phyloP scores from a whole-genome alignment of 1,284 basidiomycete species.

The Sanghuangporus baumii region DNA sequence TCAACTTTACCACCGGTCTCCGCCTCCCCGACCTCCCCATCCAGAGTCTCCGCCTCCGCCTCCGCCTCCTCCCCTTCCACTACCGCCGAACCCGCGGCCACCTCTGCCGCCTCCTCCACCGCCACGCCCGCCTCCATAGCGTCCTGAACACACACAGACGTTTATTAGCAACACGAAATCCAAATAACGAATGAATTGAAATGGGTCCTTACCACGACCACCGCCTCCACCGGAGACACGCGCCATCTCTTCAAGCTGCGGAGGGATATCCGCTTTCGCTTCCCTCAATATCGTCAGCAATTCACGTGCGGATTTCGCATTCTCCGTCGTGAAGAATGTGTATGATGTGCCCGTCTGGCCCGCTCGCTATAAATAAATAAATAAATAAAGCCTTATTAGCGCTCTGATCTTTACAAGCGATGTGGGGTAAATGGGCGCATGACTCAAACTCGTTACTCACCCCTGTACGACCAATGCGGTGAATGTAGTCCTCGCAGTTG shows the following conservation, averaged over 20 bases:
- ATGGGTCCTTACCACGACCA: slow-evolving; percentile 55
- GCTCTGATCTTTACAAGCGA: neutral
- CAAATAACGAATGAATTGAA: neutral
- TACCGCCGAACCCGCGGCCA: slow-evolving; percentile 32
- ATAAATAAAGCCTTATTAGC: neutral
- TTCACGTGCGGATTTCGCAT: slow-evolving; percentile 91
- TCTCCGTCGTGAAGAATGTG: slow-evolving; percentile 96
- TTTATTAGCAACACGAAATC: slow-evolving; percentile 2
- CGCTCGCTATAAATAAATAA: slow-evolving; percentile 53
- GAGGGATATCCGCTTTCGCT: slow-evolving; percentile 84
- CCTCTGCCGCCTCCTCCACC: slow-evolving; percentile 44
- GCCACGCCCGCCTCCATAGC: slow-evolving; percentile 50
- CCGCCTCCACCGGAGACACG: slow-evolving; percentile 78
- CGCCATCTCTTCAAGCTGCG: slow-evolving; percentile 91
- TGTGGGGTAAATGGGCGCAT: neutral
- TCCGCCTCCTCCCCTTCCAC: slow-evolving; percentile 36
- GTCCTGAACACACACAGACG: slow-evolving; percentile 34
- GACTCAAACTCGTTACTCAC: slow-evolving; percentile 35
- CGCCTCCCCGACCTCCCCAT: slow-evolving; percentile 12
- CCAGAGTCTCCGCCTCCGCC: slow-evolving; percentile 29
- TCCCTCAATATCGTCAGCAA: slow-evolving; percentile 86
- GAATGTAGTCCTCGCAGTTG: slow-evolving; percentile 92
- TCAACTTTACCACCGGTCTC: slow-evolving; percentile 11
- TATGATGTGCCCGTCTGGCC: slow-evolving; percentile 89
- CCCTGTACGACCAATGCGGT: slow-evolving; percentile 88